Evolutionary conservation across 495 filamentous ascomycete genomes (phyloP).

Genomic region (Tuber calosporum): DNA sequence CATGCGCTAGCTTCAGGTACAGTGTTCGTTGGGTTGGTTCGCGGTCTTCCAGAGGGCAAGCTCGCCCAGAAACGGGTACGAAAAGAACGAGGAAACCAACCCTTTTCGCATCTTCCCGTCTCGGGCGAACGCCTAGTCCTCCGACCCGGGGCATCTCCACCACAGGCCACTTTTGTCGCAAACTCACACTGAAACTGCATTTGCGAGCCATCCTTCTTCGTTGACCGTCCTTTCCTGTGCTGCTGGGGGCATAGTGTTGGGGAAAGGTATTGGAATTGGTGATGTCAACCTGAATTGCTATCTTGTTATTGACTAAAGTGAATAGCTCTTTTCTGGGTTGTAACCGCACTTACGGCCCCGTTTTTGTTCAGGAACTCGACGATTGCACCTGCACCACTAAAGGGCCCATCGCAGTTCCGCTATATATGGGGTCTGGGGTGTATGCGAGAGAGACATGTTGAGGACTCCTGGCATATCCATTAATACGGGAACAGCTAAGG

Average conservation of each 20-base stretch:
- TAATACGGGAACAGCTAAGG: neutral
- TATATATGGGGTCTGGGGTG: slow-evolving; percentile 73
- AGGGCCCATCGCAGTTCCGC: slow-evolving; percentile 69
- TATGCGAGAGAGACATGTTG: slow-evolving; percentile 63
- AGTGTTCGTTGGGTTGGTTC: neutral
- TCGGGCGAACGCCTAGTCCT: slow-evolving; percentile 83
- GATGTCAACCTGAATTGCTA: slow-evolving; percentile 42
- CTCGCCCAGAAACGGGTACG: neutral
- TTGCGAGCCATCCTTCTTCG: slow-evolving; percentile 54
- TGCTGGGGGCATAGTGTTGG: neutral
- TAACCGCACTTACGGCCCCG: slow-evolving; percentile 71
- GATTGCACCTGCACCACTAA: slow-evolving; percentile 62
- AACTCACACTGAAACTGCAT: slow-evolving; percentile 95
- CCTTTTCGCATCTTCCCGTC: slow-evolving; percentile 73
- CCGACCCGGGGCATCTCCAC: slow-evolving; percentile 85
- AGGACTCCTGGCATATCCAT: slow-evolving; percentile 18
- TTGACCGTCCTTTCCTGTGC: neutral
- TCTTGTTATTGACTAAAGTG: slow-evolving; percentile 58
- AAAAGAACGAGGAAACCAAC: neutral
- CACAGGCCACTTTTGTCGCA: slow-evolving; percentile 66
- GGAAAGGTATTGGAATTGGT: neutral
- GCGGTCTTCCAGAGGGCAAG: neutral
- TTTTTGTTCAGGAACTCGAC: slow-evolving; percentile 62
- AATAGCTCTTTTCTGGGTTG: slow-evolving; percentile 81
- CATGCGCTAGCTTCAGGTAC: slow-evolving; percentile 57